phyloP scores from a whole-genome alignment of 306 rosid species.

The Prunus mume region DNA sequence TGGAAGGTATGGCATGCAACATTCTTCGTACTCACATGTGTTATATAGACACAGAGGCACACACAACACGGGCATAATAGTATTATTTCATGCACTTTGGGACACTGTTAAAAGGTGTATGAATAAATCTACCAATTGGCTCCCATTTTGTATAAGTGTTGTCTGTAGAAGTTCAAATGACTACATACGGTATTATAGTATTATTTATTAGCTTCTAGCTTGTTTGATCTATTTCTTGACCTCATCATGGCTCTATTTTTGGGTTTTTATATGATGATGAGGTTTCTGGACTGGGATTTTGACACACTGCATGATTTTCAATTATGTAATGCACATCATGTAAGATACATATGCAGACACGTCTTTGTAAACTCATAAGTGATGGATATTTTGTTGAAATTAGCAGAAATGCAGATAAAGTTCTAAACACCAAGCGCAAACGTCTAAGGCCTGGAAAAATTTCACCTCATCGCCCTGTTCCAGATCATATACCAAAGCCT shows the following conservation, averaged over 20 bases:
- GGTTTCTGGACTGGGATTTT: conserved; percentile 1
- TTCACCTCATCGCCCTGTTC: conserved; percentile 75
- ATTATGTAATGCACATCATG: neutral
- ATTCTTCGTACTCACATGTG: neutral
- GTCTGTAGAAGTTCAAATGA: neutral
- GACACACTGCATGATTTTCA: neutral
- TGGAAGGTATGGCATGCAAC: conserved; percentile 54
- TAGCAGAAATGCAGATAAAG: conserved; percentile 58
- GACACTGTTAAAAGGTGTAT: neutral
- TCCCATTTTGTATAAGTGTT: neutral
- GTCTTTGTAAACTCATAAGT: conserved; percentile 13
- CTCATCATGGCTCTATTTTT: neutral
- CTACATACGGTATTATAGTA: neutral
- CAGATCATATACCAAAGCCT: conserved; percentile 61
- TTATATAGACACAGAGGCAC: neutral
- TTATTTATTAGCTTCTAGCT: neutral
- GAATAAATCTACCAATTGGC: neutral
- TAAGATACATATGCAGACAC: neutral
- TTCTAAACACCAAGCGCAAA: conserved; percentile 52
- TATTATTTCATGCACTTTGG: neutral
- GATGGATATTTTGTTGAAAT: conserved; percentile 22
- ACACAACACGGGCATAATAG: neutral
- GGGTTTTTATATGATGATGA: neutral
- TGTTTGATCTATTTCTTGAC: conserved; percentile 8
- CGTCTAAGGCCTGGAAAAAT: conserved; percentile 73